Conservation (phyloP, 345 rosid species). For the Turritis glabra region DNA sequence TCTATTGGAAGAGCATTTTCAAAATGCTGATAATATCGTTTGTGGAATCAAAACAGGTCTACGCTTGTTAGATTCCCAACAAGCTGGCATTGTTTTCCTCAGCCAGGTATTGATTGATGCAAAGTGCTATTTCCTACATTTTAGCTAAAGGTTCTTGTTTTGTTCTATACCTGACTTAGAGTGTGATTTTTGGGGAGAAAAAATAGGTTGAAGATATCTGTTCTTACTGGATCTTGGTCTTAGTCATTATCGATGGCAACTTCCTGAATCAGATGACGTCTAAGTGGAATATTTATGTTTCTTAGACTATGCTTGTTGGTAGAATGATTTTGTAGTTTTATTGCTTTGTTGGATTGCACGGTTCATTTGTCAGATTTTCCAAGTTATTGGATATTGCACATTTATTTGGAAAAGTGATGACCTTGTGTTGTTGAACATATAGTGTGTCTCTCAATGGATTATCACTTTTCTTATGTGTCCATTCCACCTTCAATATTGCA, state of each 20-base stretch:
- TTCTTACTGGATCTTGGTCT: neutral
- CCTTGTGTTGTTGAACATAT: slow-evolving; percentile 14
- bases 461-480: slow-evolving; percentile 1
- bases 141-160: neutral
- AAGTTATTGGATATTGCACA: too few relatives aligned
- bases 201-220: neutral
- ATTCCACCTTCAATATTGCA: slow-evolving; percentile 39
- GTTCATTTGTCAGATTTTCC: too few relatives aligned
- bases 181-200: neutral
- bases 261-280: too few relatives aligned
- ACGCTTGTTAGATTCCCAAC: slow-evolving; percentile 60
- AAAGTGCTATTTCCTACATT: neutral
- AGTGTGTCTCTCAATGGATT: slow-evolving; percentile 5
- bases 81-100: slow-evolving; percentile 75
- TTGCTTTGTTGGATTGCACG: too few relatives aligned
- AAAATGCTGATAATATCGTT: slow-evolving; percentile 44
- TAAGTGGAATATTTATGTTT: too few relatives aligned
- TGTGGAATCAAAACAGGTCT: slow-evolving; percentile 49
- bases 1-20: slow-evolving; percentile 68
- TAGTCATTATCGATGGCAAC: too few relatives aligned
- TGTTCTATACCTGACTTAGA: neutral
- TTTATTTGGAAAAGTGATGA: too few relatives aligned
- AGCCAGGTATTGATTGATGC: slow-evolving; percentile 57
- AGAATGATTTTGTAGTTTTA: too few relatives aligned
- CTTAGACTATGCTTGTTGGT: too few relatives aligned